Base-by-base conservation (phyloP, 2,329 filamentous ascomycete genomes). In the Microdochium paspali region DNA sequence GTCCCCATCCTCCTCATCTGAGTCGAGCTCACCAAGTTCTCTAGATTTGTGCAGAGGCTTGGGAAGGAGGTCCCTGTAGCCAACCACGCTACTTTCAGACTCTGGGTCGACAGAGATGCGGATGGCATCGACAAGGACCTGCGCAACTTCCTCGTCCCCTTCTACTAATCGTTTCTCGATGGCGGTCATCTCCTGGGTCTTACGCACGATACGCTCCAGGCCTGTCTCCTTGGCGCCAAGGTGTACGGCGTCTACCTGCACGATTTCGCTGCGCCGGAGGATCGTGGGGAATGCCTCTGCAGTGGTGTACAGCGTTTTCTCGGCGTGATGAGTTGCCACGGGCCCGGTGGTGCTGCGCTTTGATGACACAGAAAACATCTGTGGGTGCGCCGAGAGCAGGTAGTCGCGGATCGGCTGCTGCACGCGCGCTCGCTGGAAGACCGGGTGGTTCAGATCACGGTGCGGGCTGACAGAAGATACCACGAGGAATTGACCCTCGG, bases 271-370 rank as follows among this genome's bases (percentile, higher is more conserved):
- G 47, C 90, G 80, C 26, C 89, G 80, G 24, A 96, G 70, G 44
- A 97, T 94, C 1, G 90, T 96, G 1, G 91, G 93, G 68, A 97
- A 97, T 1, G 84, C 68, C 57, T 96, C 90, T 0, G 83, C 84
- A 1, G 90, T 91, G 0, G 82, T 86, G 62, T 89, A 95, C 1
- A 96, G 67, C 0, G 82, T 76, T 71, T 96, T 97, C 61, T 95
- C 87, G 0, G 89, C 82, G 52, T 76, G 85, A 56, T 93, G 87
- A 47, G 87, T 84, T 21, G 79, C 73, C 2, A 86, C 81, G 1
- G 81, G 77, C 10, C 87, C 84, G 10, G 72, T 76, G 2, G 84
- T 85, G 54, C 80, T 81, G 24, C 89, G 77, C 56, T 80, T 82
- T 5, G 82, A 81, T 0, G 87, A 88, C 5, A 87, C 79, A 0